These are phyloP conservation scores for Gossypium trilobum DNA, from an alignment of 441 rosid genomes.

Conservation along the genomic window DNA sequence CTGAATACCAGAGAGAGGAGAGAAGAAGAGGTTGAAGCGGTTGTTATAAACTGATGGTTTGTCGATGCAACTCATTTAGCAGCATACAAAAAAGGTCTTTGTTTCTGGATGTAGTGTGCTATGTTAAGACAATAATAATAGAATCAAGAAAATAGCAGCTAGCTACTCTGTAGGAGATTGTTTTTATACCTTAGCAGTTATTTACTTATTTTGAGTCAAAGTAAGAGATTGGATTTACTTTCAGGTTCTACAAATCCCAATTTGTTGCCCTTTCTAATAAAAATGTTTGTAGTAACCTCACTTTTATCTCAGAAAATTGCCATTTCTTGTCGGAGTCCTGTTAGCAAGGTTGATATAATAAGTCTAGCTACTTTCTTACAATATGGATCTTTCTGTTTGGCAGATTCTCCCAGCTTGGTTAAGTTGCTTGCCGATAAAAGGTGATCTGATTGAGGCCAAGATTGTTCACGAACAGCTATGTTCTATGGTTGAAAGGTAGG, in stretches of 20 bases:
- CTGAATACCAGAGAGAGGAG: not conserved
- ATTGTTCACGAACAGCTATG: slow-evolving; percentile 57
- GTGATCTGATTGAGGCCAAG: slow-evolving; percentile 50
- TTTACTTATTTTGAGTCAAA: not conserved
- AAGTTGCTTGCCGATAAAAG: slow-evolving; percentile 52
- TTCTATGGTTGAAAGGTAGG: slow-evolving; percentile 53
- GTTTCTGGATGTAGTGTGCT: not conserved
- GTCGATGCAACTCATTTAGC: not conserved
- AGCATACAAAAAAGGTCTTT: not conserved
- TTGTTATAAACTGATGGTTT: not conserved
- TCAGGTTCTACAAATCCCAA: not conserved
- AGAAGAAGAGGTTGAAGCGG: not conserved
- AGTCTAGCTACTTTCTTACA: not conserved
- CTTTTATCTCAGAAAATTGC: not conserved
- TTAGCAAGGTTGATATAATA: not conserved
- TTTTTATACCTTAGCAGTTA: not conserved
- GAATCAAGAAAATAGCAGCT: not conserved
- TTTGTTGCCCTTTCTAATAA: not conserved
- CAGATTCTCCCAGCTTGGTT: slow-evolving; percentile 56
- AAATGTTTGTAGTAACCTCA: not conserved
- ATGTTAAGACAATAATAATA: not conserved
- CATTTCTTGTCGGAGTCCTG: not conserved
- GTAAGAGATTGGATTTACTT: not conserved
- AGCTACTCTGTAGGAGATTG: not conserved
- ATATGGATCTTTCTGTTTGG: slow-evolving; percentile 3